phyloP scores from a whole-genome alignment of 257 asterid genomes.

The Cinchona pubescens region DNA sequence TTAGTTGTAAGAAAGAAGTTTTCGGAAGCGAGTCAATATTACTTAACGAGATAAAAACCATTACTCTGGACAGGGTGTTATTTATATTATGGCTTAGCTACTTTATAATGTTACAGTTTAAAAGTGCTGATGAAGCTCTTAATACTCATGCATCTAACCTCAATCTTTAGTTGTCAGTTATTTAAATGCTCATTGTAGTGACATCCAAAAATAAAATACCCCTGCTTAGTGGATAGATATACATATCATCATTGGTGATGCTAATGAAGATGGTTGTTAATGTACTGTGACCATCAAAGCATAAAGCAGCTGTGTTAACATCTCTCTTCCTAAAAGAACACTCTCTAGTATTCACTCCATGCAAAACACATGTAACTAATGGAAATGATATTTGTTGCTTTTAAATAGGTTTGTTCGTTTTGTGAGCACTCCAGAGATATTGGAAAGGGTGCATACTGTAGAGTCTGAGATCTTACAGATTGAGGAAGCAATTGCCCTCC shows the following conservation, averaged over 20 bases:
- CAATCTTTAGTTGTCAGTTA: not conserved
- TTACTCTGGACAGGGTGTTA: not conserved
- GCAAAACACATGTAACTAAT: not conserved
- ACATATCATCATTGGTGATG: too few relatives aligned
- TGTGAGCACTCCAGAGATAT: conserved; percentile 96
- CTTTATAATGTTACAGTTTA: not conserved
- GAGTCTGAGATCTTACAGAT: conserved; percentile 92
- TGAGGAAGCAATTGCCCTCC: conserved; percentile 72
- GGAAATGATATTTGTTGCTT: conserved; percentile 26
- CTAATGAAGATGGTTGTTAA: not conserved
- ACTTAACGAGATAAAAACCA: not conserved
- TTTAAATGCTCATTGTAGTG: not conserved
- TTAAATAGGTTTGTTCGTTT: conserved; percentile 88
- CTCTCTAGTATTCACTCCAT: not conserved
- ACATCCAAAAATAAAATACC: not conserved
- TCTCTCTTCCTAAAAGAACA: not conserved
- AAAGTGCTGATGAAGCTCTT: not conserved
- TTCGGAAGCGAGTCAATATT: not conserved
- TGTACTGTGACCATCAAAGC: not conserved
- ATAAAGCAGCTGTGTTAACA: not conserved
- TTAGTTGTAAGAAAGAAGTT: not conserved
- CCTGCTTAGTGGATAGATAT: not conserved
- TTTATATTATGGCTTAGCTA: not conserved
- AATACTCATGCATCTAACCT: not conserved
- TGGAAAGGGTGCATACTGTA: conserved; percentile 81